Evolutionary conservation across 1,139 yeast species (phyloP).

Genomic region (Entelexis paramagnoliae): DNA sequence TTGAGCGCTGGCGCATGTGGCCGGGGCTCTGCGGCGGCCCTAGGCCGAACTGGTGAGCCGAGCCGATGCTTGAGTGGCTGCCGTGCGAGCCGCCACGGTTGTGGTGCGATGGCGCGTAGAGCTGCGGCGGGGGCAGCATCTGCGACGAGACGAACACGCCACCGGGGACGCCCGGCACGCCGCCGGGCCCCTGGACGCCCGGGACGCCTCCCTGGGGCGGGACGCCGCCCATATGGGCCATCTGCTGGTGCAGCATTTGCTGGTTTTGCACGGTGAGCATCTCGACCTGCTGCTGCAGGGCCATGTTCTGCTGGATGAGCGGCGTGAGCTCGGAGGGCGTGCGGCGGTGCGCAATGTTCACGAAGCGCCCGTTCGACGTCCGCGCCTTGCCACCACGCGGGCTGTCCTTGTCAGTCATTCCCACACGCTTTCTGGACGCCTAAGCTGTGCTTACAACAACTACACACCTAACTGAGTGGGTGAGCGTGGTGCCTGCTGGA

Average conservation of each 20-base stretch:
- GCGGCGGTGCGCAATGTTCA: slow-evolving; percentile 89
- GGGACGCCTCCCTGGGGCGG: slow-evolving; percentile 17
- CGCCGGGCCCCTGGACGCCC: slow-evolving; percentile 26
- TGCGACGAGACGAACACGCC: slow-evolving; percentile 29
- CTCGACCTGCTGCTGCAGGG: slow-evolving; percentile 85
- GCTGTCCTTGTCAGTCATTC: slow-evolving; percentile 11
- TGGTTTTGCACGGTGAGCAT: slow-evolving; percentile 86
- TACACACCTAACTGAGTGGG: background rate
- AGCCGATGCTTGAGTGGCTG: slow-evolving; percentile 1
- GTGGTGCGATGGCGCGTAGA: slow-evolving; percentile 20
- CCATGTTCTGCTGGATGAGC: slow-evolving; percentile 65
- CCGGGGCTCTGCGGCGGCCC: slow-evolving; percentile 17
- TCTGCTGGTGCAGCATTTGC: slow-evolving; percentile 63
- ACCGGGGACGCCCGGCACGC: slow-evolving; percentile 24
- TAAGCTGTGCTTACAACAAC: background rate
- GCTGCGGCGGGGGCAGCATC: slow-evolving; percentile 26
- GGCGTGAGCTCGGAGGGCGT: slow-evolving; percentile 93
- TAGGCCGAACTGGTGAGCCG: slow-evolving; percentile 8
- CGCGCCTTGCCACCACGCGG: slow-evolving; percentile 19
- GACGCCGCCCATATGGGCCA: slow-evolving; percentile 24
- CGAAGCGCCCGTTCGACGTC: slow-evolving; percentile 24
- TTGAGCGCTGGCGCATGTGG: slow-evolving; percentile 22
- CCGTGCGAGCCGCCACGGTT: slow-evolving; percentile 9
- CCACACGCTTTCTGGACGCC: slow-evolving; percentile 2
- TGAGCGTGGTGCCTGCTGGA: background rate